phyloP scores from a whole-genome alignment of 768 basidiomycete genomes.

The Boletus rubescentipes region DNA sequence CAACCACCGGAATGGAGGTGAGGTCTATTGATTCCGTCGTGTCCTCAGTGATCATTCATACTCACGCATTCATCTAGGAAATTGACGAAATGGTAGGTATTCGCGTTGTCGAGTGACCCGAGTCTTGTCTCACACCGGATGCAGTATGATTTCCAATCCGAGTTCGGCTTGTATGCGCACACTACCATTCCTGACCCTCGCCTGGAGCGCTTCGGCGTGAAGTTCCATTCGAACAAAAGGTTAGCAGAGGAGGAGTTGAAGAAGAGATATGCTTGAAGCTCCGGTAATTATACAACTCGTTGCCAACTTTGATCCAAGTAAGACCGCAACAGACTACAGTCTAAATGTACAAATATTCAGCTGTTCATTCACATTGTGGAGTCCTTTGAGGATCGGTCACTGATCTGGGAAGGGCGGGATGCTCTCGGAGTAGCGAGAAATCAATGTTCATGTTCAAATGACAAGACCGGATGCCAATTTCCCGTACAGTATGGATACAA shows the following conservation, averaged over 20 bases:
- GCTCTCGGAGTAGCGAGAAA: too few species aligned
- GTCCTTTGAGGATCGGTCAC: too few species aligned
- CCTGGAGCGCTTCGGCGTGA: too few species aligned
- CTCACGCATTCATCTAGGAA: slow-evolving; percentile 6
- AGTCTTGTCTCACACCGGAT: not conserved
- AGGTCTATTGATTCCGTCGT: not conserved
- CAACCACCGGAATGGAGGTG: slow-evolving; percentile 20
- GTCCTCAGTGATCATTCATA: not conserved
- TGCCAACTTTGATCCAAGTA: not conserved
- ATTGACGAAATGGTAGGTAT: slow-evolving; percentile 27
- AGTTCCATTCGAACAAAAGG: too few species aligned
- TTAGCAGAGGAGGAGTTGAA: too few species aligned
- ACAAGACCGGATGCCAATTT: not conserved
- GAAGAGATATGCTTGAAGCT: too few species aligned
- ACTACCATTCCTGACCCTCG: slow-evolving; percentile 4
- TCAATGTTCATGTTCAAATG: too few species aligned
- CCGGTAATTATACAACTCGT: not conserved
- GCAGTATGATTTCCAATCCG: slow-evolving; percentile 27
- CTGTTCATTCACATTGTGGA: too few species aligned
- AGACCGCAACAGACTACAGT: too few species aligned
- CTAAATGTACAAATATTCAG: too few species aligned
- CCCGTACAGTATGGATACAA: slow-evolving; percentile 10
- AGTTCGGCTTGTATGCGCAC: slow-evolving; percentile 23
- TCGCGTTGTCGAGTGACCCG: not conserved
- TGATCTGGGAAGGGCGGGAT: too few species aligned